A percentile compares a stretch with the other conserved stretches of the same genome.
phyloP scores from a whole-genome alignment of 306 rosid species.

The Vachellia collinsii region DNA sequence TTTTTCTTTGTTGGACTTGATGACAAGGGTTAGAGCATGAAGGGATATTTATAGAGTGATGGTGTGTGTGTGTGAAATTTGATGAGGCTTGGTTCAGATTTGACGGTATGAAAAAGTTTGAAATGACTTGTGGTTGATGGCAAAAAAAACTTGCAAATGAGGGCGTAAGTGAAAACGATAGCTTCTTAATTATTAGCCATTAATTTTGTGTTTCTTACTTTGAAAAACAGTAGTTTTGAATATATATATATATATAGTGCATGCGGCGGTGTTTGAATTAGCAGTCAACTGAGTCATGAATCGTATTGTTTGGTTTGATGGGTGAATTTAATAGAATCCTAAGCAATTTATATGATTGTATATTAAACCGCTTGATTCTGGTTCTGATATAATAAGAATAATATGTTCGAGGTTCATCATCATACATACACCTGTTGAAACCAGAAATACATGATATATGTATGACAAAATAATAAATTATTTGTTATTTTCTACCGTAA shows the following conservation, averaged over 20 bases:
- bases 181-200: neutral
- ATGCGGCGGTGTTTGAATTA: neutral
- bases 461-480: too few species aligned
- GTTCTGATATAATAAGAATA: too few species aligned
- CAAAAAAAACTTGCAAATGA: neutral
- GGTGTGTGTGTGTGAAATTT: neutral
- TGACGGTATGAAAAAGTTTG: constrained; percentile 3
- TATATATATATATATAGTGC: neutral
- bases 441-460: too few species aligned
- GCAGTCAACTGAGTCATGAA: neutral
- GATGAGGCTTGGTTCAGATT: constrained; percentile 8
- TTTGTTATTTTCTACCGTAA: neutral
- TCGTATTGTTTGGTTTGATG: too few species aligned
- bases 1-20: neutral
- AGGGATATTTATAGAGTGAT: constrained; percentile 2
- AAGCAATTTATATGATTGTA: too few species aligned
- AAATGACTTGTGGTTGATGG: constrained; percentile 11
- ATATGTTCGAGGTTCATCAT: too few species aligned
- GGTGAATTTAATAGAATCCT: too few species aligned
- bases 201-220: neutral
- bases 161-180: constrained; percentile 30
- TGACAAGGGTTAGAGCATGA: constrained; percentile 3
- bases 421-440: too few species aligned
- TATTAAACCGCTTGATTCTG: too few species aligned
- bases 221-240: neutral